Evolutionary conservation across 2,329 filamentous ascomycete species (phyloP), one percentile per base, ranked within the genome.

Genomic region (Pezicula radicicola): DNA sequence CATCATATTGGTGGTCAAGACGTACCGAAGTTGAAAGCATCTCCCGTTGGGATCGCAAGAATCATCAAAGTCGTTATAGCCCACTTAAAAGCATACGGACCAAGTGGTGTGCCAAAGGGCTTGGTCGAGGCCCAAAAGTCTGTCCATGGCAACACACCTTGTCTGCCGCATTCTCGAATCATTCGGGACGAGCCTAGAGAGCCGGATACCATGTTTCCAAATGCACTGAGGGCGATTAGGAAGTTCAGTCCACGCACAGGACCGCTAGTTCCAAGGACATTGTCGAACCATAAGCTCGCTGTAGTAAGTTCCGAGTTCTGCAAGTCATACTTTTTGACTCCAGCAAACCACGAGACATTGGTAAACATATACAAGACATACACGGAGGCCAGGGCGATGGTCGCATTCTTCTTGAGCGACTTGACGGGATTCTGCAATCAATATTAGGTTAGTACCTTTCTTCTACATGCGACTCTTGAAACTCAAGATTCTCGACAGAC

Each of bases 51-150:
- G 0, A 81, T 76, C 0, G 77, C 80, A 0, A 81, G 61, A 35
- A 85, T 84, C 77, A 85, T 82, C 42, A 85, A 58, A 2, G 81
- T 62, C 0, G 83, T 85, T 52, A 83, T 63, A 0, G 59, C 59
- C 78, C 80, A 86, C 61, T 83, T 81, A 3, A 85, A 56, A 2
- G 75, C 48, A 54, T 84, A 84, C 0, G 83, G 81, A 0, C 80
- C 82, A 0, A 84, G 60, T 0, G 83, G 82, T 0, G 84, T 87
- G 2, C 82, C 83, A 51, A 86, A 85, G 0, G 83, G 84, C 50
- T 73, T 75, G 0, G 83, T 86, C 0, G 79, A 82, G 0, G 80
- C 81, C 83, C 83, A 87, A 54, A 86, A 80, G 1, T 66, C 65
- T 1, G 82, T 75, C n/a, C 66, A 85, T 0, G 83, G 82, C 2